A percentile compares a stretch with the other conserved stretches of the same genome.
phyloP scores from a whole-genome alignment of 768 basidiomycete genomes.

The Rhodotorula paludigena region DNA sequence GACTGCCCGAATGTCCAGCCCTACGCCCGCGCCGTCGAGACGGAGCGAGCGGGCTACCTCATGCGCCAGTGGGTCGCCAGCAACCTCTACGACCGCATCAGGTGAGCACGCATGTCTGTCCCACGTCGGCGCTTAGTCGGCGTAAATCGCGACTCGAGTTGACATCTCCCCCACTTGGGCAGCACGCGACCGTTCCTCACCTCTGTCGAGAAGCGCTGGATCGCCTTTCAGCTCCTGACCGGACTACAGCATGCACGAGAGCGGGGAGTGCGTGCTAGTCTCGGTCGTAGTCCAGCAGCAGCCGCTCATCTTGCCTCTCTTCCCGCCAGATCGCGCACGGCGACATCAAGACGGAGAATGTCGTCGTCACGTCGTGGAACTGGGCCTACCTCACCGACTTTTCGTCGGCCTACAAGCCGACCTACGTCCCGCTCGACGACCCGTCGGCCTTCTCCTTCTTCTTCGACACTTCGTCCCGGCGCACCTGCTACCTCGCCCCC shows the following conservation, averaged over 20 bases:
- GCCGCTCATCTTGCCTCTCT: background rate
- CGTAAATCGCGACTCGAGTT: background rate
- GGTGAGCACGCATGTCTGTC: conserved; percentile 55
- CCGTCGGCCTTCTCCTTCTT: conserved; percentile 97
- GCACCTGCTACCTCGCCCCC: conserved; percentile 93
- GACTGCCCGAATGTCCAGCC: conserved; percentile 85
- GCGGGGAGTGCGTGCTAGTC: conserved; percentile 52
- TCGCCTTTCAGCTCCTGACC: conserved; percentile 83
- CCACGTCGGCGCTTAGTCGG: too few relatives aligned
- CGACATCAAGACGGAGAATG: conserved; percentile 95
- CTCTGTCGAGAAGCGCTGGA: conserved; percentile 93
- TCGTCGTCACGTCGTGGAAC: conserved; percentile 93
- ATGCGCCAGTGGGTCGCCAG: conserved; percentile 91
- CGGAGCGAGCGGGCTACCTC: conserved; percentile 91
- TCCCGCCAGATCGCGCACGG: conserved; percentile 73
- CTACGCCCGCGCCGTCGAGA: conserved; percentile 85
- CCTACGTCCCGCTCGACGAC: conserved; percentile 88
- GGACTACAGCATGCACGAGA: conserved; percentile 76
- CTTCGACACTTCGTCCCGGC: conserved; percentile 88
- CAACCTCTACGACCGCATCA: conserved; percentile 93
- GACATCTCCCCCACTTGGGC: background rate
- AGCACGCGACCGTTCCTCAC: conserved; percentile 95
- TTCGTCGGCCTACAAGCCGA: conserved; percentile 83
- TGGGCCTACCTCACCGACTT: conserved; percentile 95
- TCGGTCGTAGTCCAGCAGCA: background rate